Evolutionary conservation across 768 basidiomycete species (phyloP).

Genomic region (Hericium coralloides): DNA sequence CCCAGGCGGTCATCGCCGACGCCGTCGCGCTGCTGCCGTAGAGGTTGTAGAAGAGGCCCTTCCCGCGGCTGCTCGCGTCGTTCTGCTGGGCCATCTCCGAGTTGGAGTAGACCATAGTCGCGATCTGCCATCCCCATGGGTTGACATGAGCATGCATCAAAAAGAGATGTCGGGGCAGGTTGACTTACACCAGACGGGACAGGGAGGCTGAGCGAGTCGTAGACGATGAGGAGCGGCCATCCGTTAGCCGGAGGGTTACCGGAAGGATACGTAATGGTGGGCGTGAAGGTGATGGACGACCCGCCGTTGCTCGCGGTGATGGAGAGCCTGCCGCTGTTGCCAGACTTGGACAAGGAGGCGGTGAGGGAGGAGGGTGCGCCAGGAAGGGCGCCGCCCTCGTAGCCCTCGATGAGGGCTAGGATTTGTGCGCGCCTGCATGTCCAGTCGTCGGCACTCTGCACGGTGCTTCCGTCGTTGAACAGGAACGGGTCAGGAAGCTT

Average conservation of each 20-base stretch:
- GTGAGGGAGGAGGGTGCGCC: constrained; percentile 37
- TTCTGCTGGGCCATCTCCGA: constrained; percentile 44
- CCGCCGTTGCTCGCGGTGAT: constrained; percentile 39
- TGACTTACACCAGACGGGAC: constrained; percentile 20
- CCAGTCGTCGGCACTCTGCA: constrained; percentile 38
- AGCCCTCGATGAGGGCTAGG: constrained; percentile 37
- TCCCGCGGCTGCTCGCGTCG: constrained; percentile 35
- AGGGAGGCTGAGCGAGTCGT: constrained; percentile 34
- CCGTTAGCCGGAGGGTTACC: constrained; percentile 28
- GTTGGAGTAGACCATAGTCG: constrained; percentile 45
- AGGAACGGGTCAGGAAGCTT: constrained; percentile 48
- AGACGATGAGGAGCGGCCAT: constrained; percentile 45
- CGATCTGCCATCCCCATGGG: constrained; percentile 17
- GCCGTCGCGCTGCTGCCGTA: constrained; percentile 40
- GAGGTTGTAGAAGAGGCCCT: constrained; percentile 49
- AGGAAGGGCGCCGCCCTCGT: constrained; percentile 45
- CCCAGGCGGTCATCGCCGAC: constrained; percentile 51
- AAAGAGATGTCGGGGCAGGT: not conserved
- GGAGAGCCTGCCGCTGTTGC: constrained; percentile 28
- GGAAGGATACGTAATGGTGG: constrained; percentile 36
- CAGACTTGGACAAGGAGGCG: constrained; percentile 30
- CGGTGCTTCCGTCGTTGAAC: constrained; percentile 35
- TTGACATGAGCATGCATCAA: not conserved
- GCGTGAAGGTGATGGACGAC: constrained; percentile 40
- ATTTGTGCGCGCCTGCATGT: constrained; percentile 43